Evolutionary conservation across 2,329 filamentous ascomycete species (phyloP), one percentile per base, ranked within the genome.

Genomic region (Samsoniella hepiali): DNA sequence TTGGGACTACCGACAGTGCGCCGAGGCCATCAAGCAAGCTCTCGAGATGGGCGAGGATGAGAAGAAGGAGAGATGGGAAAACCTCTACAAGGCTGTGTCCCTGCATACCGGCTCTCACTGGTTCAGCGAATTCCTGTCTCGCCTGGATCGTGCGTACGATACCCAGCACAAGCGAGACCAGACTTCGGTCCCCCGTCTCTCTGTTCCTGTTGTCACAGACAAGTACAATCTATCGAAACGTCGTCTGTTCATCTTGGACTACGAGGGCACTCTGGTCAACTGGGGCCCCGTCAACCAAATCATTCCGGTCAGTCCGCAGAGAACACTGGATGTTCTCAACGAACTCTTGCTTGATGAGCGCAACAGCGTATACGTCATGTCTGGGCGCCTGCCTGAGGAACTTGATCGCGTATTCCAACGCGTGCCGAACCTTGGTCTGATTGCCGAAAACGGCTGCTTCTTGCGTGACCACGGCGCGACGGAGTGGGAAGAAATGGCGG

Each of bases 381-480:
- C 92, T 62, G 89, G 91, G 9, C 88, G 92, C 40, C 90, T 88
- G 68, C 91, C 93, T 0, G 91, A 96, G 69, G 93, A 97, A 71
- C 87, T 97, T 40, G 92, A 97, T 68, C 86, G 89, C 5, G 82
- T 96, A 1, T 97, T 98, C 81, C 88, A 88, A 59, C 86, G 90
- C 31, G 89, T 97, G 1, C 90, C 91, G 5, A 89, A 90, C 65
- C 79, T 97, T 3, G 95, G 95, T 3, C 81, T 98, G 5, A 96
- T 98, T 67, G 94, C 94, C 0, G 94, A 98, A 77, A 97, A 97
- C 68, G 94, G 94, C 2, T 96, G 91, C 73, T 98, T 96, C 76
- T 79, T 97, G 63, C 91, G 90, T 69, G 85, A 91, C 67, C 86
- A 85, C 53, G 84, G 87, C 27, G 82, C 80, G 17, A 83, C 85